Percentiles rank a stretch among this genome's conserved stretches.
Conservation (phyloP, 345 rosid species). For the Streptanthus diversifolius region DNA sequence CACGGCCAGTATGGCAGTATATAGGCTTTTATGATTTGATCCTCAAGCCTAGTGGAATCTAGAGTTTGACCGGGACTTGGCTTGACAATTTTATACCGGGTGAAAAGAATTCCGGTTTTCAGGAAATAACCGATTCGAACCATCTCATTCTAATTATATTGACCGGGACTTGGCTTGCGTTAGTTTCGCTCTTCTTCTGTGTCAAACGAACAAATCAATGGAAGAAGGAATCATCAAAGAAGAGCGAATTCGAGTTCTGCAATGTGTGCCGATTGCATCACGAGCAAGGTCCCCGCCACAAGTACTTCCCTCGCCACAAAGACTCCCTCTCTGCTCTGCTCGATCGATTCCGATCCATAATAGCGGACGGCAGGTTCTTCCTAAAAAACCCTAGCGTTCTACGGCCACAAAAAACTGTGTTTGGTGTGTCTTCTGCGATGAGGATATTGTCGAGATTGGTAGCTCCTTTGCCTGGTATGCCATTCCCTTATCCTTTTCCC, state of each 20-base stretch:
- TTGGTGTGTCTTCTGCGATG: conserved; percentile 86
- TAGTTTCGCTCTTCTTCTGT: background rate
- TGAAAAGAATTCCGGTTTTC: background rate
- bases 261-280: conserved; percentile 66
- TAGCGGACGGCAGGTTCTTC: conserved; percentile 59
- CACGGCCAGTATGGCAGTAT: too few relatives aligned
- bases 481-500: background rate
- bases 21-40: too few relatives aligned
- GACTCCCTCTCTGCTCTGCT: conserved; percentile 51
- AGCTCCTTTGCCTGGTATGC: conserved; percentile 72
- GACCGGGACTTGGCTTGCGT: too few relatives aligned
- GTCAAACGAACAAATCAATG: conserved; percentile 2
- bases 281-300: conserved; percentile 69
- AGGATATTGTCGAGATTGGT: conserved; percentile 53
- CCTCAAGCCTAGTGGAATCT: too few relatives aligned
- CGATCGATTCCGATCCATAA: conserved; percentile 56
- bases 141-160: background rate
- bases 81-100: too few relatives aligned
- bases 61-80: too few relatives aligned
- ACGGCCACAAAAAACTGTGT: conserved; percentile 56
- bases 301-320: conserved; percentile 72
- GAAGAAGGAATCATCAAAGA: conserved; percentile 22
- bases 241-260: conserved; percentile 61
- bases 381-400: conserved; percentile 56
- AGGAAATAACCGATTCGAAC: background rate